Base-by-base conservation (phyloP, 2,329 filamentous ascomycete species). In the Cladosporium austrohemisphaericum region DNA sequence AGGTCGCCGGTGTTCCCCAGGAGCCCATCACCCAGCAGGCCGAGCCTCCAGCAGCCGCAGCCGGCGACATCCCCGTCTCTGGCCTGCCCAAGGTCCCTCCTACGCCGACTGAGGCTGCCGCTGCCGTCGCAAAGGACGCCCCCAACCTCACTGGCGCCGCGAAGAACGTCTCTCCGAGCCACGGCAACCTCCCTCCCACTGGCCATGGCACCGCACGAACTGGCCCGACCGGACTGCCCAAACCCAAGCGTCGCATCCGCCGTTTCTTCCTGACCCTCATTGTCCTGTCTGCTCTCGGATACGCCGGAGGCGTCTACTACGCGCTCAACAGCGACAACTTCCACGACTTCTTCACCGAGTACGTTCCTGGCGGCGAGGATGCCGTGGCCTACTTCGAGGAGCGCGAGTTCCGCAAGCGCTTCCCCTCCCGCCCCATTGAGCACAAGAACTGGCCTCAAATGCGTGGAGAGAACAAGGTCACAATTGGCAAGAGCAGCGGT, bases 321-420 rank as follows among this genome's bases (percentile, higher is more conserved):
- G 92, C 93, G 49, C 83, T 95, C 57, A 79, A 93, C 70, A 95
- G 86, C 65, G 93, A 98, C 76, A 95, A 89, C 72, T 98, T 97
- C 79, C 92, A 98, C 72, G 93, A 98, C 71, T 93, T 96, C 76
- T 98, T 98, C 73, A 97, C 91, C 62, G 91, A 96, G 72, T 98
- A 92, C 69, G 73, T 98, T 14, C 93, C 93, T 18, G 95, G 87
- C 59, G 93, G 91, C 62, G 93, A 98, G 72, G 88, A 95, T 66
- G 86, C 86, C 14, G 92, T 98, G 37, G 81, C 95, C 20, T 97
- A 95, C 73, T 84, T 98, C 45, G 93, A 98, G 71, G 93, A 98
- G 73, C 81, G 86, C 58, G 90, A 96, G 64, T 96, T 95, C 75
- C 83, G 86, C 66, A 90, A 86, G 71, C 84, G 88, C 51, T 96